Evolutionary conservation across 768 basidiomycete species (phyloP), one percentile per base, ranked within the genome.

Genomic region (Astraeus odoratus): DNA sequence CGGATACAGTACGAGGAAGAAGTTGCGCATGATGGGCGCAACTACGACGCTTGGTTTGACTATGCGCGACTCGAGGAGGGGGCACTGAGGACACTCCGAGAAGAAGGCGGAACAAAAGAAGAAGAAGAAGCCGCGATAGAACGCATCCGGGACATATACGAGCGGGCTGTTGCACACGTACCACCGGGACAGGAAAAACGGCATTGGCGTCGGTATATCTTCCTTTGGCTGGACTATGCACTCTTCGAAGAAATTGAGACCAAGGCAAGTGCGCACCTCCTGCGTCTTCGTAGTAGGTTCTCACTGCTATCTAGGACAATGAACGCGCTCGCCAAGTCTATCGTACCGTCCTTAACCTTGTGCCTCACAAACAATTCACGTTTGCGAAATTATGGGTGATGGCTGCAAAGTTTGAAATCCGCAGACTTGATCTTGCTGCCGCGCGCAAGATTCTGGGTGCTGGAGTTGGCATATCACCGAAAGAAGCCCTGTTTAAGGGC

Each of bases 1-100:
- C 78, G 96, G 30, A 97, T 99, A 46, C 93, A 98, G 57, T 98
- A 99, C 57, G 96, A 99, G 60, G 96, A 99, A 51, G 96, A 99
- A 65, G 67, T 98, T 2, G 63, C 81, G 8, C 86, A 95, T 46
- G 92, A 98, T 51, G 83, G 90, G 1, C 80, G 85, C 34, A 97
- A 97, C 62, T 99, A 97, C 59, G 96, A 98, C 63, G 84, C 86
- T 0, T 99, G 96, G 96, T 97, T 99, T 59, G 96, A 98, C 57
- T 95, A 95, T 55, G 78, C 91, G 18, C 77, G 94, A 15, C 62
- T 99, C 26, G 96, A 98, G 60, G 96, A 98, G 65, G 87, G 82
- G 19, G 89, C 93, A 0, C 77, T 80, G 54, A 70, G 77, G 26
- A 83, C 90, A 48, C 71, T 90, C 20, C 77, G 71, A 52, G 84